Base-by-base conservation (phyloP, 2,329 filamentous ascomycete genomes). In the Dothiorella sarmentorum region DNA sequence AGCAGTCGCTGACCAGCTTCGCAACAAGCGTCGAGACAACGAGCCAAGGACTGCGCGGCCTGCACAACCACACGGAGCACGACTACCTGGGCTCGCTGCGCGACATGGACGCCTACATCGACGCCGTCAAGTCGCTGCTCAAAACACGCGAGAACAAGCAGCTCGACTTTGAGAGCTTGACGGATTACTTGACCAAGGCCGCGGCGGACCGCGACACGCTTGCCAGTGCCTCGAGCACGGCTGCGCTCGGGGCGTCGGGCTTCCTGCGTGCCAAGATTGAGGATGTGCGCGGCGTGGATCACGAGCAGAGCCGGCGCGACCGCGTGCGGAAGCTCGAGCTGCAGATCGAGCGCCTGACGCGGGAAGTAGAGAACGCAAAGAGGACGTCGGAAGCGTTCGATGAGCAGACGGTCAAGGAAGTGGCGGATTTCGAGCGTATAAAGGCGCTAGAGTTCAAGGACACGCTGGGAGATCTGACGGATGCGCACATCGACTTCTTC, bases 91-190 rank as follows among this genome's bases (percentile, higher is more conserved):
- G 91, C 64, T 93, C 88, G 58, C 80, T 99, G 56, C 86, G 91
- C 52, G 94, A 99, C 75, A 96, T 97, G 92, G 90, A 95, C 67
- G 88, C 91, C 24, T 99, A 97, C 75, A 93, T 91, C 64, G 78
- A 84, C n/a, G 88, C 91, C 0, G 79, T 97, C 45, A 96, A 96
- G 74, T 82, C 85, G 22, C 85, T 99, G 4, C 85, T 99, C 63
- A 96, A 96, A 73, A 90, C 90, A 1, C 87, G 94, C 33, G 94
- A 99, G 77, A 91, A 95, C 77, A 99, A 99, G 72, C 94, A 99
- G 73, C 87, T 99, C 60, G 94, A 99, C 76, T 96, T 93, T 69
- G 94, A 99, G 76, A 92, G 91, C 64, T 82, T 99, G 31, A 96
- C 91, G 26, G 93, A 97, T 71, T 97, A 97, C 73, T 88, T 97